A percentile compares a stretch with the other conserved stretches of the same genome.
phyloP scores from a whole-genome alignment of 768 basidiomycete species.

The Suillus bovinus region DNA sequence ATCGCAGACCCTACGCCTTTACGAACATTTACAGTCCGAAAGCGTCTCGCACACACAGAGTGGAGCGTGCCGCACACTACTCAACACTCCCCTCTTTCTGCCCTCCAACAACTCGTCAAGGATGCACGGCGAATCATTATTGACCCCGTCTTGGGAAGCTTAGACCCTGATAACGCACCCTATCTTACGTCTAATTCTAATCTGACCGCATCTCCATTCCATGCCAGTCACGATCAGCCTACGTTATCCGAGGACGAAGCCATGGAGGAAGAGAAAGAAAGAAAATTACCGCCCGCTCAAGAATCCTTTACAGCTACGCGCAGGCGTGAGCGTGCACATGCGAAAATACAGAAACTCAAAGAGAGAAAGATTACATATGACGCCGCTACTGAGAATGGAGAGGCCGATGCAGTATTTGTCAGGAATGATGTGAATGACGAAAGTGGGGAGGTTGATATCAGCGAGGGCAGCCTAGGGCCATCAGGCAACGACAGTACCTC shows the following conservation, averaged over 20 bases:
- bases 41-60: slow-evolving; percentile 38
- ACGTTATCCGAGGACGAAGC: slow-evolving; percentile 37
- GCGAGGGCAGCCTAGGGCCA: slow-evolving; percentile 27
- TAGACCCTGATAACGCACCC: slow-evolving; percentile 19
- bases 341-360: slow-evolving; percentile 58
- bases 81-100: slow-evolving; percentile 48
- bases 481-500: slow-evolving; percentile 14
- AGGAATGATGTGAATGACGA: slow-evolving; percentile 61
- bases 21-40: slow-evolving; percentile 43
- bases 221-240: slow-evolving; percentile 16
- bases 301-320: slow-evolving; percentile 18
- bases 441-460: slow-evolving; percentile 60
- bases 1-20: slow-evolving; percentile 55
- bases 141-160: slow-evolving; percentile 39
- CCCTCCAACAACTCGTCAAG: slow-evolving; percentile 60
- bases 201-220: slow-evolving; percentile 24
- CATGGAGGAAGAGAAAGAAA: slow-evolving; percentile 13
- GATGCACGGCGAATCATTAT: slow-evolving; percentile 50
- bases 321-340: slow-evolving; percentile 45
- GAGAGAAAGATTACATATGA: slow-evolving; percentile 45
- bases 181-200: slow-evolving; percentile 32
- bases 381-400: slow-evolving; percentile 32
- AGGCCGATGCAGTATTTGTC: slow-evolving; percentile 48
- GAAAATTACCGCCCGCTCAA: slow-evolving; percentile 15
- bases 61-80: slow-evolving; percentile 39